A percentile compares a stretch with the other conserved stretches of the same genome.
Conservation (phyloP, 1,284 basidiomycete species). For the Malassezia sympodialis region DNA sequence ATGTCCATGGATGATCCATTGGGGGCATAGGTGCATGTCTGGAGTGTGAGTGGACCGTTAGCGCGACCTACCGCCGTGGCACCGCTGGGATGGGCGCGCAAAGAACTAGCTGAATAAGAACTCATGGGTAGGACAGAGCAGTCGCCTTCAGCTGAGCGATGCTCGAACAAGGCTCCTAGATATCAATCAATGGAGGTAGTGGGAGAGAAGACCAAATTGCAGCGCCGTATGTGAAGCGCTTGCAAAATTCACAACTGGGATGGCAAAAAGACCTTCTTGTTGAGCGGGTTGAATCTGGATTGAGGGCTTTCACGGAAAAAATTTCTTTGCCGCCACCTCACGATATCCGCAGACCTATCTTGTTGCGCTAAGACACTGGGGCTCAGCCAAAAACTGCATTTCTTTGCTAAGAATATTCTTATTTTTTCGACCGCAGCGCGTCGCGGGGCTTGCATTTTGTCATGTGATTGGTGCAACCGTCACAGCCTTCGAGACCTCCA, state of each 20-base stretch:
- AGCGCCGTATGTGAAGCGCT: not conserved
- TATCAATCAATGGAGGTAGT: not conserved
- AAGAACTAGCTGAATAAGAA: slow-evolving; percentile 10
- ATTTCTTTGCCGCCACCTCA: not conserved
- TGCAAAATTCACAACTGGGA: not conserved
- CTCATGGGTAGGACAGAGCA: slow-evolving; percentile 13
- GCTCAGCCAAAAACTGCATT: not conserved
- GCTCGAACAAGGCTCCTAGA: not conserved
- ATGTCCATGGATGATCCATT: not conserved
- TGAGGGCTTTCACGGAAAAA: not conserved
- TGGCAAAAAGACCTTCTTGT: not conserved
- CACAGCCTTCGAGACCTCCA: not conserved
- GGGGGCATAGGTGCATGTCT: slow-evolving; percentile 14
- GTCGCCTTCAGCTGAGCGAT: slow-evolving; percentile 16
- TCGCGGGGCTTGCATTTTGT: not conserved
- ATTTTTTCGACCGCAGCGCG: not conserved
- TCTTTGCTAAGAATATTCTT: slow-evolving; percentile 7
- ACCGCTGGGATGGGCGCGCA: slow-evolving; percentile 10
- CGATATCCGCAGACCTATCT: not conserved
- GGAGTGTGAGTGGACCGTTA: not conserved
- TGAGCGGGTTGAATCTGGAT: not conserved
- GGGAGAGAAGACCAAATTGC: not conserved
- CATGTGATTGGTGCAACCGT: not conserved
- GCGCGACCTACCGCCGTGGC: slow-evolving; percentile 5
- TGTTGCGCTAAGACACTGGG: not conserved